phyloP scores from a whole-genome alignment of 2,329 filamentous ascomycete species.

The Colletotrichum chrysophilum region DNA sequence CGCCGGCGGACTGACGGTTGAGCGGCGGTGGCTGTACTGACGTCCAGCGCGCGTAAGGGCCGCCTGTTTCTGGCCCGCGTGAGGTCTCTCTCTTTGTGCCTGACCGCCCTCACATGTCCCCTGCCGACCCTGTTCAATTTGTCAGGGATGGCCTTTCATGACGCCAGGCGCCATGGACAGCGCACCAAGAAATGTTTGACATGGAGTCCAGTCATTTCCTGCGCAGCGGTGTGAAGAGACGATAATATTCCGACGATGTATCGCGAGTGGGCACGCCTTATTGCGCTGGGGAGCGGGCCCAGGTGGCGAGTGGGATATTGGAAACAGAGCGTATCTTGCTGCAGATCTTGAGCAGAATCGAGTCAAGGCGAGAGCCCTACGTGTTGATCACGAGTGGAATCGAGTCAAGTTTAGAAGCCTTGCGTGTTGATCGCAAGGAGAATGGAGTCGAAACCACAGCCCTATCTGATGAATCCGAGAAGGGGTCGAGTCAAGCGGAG shows the following conservation, averaged over 20 bases:
- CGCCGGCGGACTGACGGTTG: not conserved
- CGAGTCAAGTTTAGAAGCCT: not conserved
- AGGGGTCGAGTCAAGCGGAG: not conserved
- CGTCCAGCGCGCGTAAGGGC: slow-evolving; percentile 2
- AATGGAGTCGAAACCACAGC: not conserved
- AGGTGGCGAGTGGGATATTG: not conserved
- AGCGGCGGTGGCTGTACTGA: slow-evolving; percentile 1
- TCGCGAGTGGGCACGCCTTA: not conserved
- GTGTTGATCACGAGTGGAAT: not conserved
- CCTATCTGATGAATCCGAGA: not conserved
- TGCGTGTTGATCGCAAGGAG: not conserved
- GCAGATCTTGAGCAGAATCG: not conserved
- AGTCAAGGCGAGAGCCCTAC: not conserved
- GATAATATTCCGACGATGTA: slow-evolving; percentile 9
- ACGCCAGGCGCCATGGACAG: not conserved
- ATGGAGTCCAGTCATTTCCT: slow-evolving; percentile 3
- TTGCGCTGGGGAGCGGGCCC: not conserved
- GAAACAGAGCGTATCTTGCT: not conserved
- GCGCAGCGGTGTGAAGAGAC: slow-evolving; percentile 12
- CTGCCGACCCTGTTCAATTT: slow-evolving; percentile 1
- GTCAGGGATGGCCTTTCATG: slow-evolving; percentile 2
- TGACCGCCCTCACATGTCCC: slow-evolving; percentile 5
- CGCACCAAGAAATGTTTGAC: not conserved
- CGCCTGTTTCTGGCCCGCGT: not conserved
- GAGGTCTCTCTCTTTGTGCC: slow-evolving; percentile 5